phyloP scores from a whole-genome alignment of 2,329 filamentous ascomycete genomes.

The Colletotrichum endophyticum region DNA sequence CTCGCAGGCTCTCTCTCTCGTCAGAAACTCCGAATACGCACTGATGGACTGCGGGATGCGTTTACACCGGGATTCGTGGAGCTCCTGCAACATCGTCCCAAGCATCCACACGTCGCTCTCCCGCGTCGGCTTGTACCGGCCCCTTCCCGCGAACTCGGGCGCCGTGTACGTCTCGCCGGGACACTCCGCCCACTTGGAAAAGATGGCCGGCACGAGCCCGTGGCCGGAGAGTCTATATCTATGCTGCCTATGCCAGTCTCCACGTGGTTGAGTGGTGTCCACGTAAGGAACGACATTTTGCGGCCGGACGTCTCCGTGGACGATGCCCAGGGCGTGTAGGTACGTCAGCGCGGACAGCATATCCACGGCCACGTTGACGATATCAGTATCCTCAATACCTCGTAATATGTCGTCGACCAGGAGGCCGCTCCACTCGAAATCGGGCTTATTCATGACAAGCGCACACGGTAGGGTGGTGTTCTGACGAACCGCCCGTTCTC shows the following conservation, averaged over 20 bases:
- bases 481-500: too few relatives aligned
- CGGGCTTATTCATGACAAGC: not conserved
- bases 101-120: not conserved
- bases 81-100: not conserved
- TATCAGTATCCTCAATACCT: not conserved
- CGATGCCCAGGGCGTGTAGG: not conserved
- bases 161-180: not conserved
- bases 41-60: not conserved
- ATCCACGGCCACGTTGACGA: constrained; percentile 4
- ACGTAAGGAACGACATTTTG: not conserved
- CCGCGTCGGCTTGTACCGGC: not conserved
- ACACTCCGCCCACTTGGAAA: not conserved
- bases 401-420: not conserved
- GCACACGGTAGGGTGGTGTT: not conserved
- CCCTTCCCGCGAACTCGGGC: not conserved
- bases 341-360: not conserved
- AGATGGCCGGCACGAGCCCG: not conserved
- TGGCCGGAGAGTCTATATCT: not conserved
- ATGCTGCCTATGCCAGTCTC: not conserved
- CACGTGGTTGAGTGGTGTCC: not conserved
- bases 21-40: not conserved
- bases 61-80: not conserved
- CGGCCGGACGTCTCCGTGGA: not conserved
- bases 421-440: not conserved
- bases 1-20: not conserved